These are phyloP conservation scores for Fusarium hostae DNA, from an alignment of 2,329 filamentous ascomycete species.

Conservation along the genomic window DNA sequence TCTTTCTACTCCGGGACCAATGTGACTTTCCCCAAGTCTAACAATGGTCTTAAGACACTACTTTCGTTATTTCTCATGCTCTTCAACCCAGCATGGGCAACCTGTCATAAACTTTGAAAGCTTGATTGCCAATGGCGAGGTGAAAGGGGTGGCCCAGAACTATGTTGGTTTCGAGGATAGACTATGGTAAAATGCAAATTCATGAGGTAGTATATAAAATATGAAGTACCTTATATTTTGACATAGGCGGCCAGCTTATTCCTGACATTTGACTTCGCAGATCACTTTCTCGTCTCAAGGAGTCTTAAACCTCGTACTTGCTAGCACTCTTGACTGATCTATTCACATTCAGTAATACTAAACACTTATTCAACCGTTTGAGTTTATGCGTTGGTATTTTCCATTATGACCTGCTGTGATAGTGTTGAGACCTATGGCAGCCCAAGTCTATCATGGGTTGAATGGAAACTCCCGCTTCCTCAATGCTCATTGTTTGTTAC, in stretches of 20 bases:
- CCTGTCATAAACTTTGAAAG: neutral
- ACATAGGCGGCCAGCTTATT: neutral
- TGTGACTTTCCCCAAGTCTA: neutral
- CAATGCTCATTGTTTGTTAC: neutral
- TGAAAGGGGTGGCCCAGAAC: neutral
- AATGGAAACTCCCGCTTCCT: slow-evolving; percentile 43
- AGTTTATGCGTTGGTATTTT: slow-evolving; percentile 61
- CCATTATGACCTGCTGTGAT: slow-evolving; percentile 70
- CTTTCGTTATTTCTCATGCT: neutral
- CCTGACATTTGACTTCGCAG: slow-evolving; percentile 53
- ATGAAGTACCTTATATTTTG: slow-evolving; percentile 54
- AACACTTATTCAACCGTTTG: slow-evolving; percentile 52
- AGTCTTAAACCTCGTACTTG: slow-evolving; percentile 69
- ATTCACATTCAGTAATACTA: slow-evolving; percentile 62
- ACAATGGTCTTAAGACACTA: neutral
- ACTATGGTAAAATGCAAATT: slow-evolving; percentile 4
- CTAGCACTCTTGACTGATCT: slow-evolving; percentile 72
- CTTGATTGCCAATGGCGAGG: neutral
- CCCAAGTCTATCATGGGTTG: slow-evolving; percentile 73
- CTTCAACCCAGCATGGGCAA: neutral
- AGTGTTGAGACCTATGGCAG: slow-evolving; percentile 59
- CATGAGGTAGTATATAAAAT: slow-evolving; percentile 51
- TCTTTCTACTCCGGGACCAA: neutral
- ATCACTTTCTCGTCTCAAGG: slow-evolving; percentile 67
- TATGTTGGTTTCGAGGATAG: neutral